Conservation (phyloP, 2,329 filamentous ascomycete genomes). For the Neodidymelliopsis sp. region DNA sequence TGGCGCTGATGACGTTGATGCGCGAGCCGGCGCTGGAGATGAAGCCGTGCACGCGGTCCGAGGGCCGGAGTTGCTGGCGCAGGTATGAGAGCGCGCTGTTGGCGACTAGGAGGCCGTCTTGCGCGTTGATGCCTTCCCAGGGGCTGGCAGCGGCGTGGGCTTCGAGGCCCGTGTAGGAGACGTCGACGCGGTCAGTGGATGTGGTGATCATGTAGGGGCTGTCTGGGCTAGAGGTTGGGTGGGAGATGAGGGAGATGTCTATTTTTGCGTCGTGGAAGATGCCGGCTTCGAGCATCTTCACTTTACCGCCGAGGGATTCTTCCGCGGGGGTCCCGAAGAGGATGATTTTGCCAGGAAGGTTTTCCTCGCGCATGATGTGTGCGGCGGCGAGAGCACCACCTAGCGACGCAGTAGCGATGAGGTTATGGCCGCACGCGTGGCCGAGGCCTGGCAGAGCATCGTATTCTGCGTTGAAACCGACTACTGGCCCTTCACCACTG, state of each 20-base stretch:
- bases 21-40: slow-evolving; percentile 17
- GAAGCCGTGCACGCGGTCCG: slow-evolving; percentile 27
- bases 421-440: slow-evolving; percentile 57
- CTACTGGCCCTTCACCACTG: slow-evolving; percentile 49
- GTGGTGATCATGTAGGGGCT: slow-evolving; percentile 59
- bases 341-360: slow-evolving; percentile 47
- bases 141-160: slow-evolving; percentile 44
- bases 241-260: slow-evolving; percentile 38
- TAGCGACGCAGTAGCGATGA: slow-evolving; percentile 52
- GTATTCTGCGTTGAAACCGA: slow-evolving; percentile 53
- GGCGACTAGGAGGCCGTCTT: slow-evolving; percentile 26
- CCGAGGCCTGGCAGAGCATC: slow-evolving; percentile 53
- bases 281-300: slow-evolving; percentile 54
- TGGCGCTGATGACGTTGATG: slow-evolving; percentile 21
- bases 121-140: slow-evolving; percentile 38
- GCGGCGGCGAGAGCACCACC: slow-evolving; percentile 50
- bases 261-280: slow-evolving; percentile 50
- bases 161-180: slow-evolving; percentile 21
- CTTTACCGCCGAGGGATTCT: slow-evolving; percentile 54
- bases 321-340: slow-evolving; percentile 57
- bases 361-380: slow-evolving; percentile 34
- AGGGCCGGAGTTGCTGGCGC: slow-evolving; percentile 23
- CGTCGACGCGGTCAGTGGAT: slow-evolving; percentile 19
- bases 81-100: slow-evolving; percentile 22
- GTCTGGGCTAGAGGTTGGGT: slow-evolving; percentile 50